Evolutionary conservation across 352 stramenopile species (phyloP), one percentile per base, ranked within the genome.

Genomic region (Pythium aristosporum): DNA sequence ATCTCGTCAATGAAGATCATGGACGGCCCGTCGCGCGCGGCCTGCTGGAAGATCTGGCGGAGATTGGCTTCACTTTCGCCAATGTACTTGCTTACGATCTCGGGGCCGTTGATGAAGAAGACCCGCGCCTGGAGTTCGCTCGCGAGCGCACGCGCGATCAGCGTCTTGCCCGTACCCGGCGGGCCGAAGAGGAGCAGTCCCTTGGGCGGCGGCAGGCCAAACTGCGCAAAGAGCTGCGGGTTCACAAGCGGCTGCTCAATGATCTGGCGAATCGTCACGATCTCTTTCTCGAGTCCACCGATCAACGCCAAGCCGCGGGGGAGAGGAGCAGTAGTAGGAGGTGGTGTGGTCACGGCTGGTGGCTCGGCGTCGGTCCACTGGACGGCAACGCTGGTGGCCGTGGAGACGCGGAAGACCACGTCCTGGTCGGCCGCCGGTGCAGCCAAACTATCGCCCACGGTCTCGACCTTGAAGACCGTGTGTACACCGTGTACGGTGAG

Each of bases 1-100:
- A 99, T 96, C 69, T 99, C 96, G 65, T 99, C 96, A 67, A 99
- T 98, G 72, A 99, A 99, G 61, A 99, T 90, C 71, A 99, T 98
- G 8, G 97, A 94, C 57, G 90, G 96, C 43, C 73, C 75, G 46
- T 86, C 66, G 8, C 60, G 56, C 1, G 72, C 73, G 8, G 85
- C 85, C 1, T 71, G 63, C 34, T 71, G 62, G 60, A 94, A 94
- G 42, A 94, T 76, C 25, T 77, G 73, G 16, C 87, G 80, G 42
- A 97, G 68, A 20, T 91, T 93, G 2, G 81, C 77, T 62, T 96
- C 89, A 66, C 84, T 92, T 65, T 99, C 96, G 56, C 97, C 97
- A 25, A 97, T 92, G 60, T 90, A 93, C 70, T 98, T 98, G 54
- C 89, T 97, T 65, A 99, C 94, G 52, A 98, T 77, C 73, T 99